Conservation (phyloP, 1,139 yeast genomes). For the Casaregolazyma suthepensis region DNA sequence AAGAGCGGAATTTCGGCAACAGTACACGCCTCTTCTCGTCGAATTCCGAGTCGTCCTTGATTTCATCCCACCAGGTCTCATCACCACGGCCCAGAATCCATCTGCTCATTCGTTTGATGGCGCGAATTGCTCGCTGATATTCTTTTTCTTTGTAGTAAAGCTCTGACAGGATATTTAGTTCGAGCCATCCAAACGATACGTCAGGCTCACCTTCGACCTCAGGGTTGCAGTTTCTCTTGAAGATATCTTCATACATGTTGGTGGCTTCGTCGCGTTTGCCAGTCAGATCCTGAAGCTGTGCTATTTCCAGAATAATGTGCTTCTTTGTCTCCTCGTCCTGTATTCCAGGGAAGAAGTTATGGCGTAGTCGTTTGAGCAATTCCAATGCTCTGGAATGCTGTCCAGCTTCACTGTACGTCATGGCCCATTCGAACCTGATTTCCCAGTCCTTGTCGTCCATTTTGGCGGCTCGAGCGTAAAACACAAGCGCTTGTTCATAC, state of each 20-base stretch:
- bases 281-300: slow-evolving; percentile 69
- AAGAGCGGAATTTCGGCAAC: slow-evolving; percentile 15
- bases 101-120: slow-evolving; percentile 66
- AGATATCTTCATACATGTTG: slow-evolving; percentile 51
- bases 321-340: slow-evolving; percentile 35
- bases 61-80: slow-evolving; percentile 82
- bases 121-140: slow-evolving; percentile 56
- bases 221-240: slow-evolving; percentile 23
- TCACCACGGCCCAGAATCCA: slow-evolving; percentile 71
- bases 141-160: slow-evolving; percentile 63
- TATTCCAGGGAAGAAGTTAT: slow-evolving; percentile 45
- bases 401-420: slow-evolving; percentile 58
- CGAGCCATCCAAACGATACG: slow-evolving; percentile 71
- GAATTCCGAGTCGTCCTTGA: slow-evolving; percentile 71
- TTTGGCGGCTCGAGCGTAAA: slow-evolving; percentile 41
- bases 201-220: slow-evolving; percentile 20
- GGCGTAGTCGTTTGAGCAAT: slow-evolving; percentile 59
- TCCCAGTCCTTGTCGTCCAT: slow-evolving; percentile 23
- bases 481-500: slow-evolving; percentile 72
- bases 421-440: slow-evolving; percentile 42
- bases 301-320: slow-evolving; percentile 62
- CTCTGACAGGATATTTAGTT: slow-evolving; percentile 76
- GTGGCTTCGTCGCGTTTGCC: slow-evolving; percentile 78
- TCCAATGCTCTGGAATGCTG: slow-evolving; percentile 69
- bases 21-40: slow-evolving; percentile 51